Evolutionary conservation across 495 filamentous ascomycete species (phyloP).

Genomic region (Cercophora newfieldiana): DNA sequence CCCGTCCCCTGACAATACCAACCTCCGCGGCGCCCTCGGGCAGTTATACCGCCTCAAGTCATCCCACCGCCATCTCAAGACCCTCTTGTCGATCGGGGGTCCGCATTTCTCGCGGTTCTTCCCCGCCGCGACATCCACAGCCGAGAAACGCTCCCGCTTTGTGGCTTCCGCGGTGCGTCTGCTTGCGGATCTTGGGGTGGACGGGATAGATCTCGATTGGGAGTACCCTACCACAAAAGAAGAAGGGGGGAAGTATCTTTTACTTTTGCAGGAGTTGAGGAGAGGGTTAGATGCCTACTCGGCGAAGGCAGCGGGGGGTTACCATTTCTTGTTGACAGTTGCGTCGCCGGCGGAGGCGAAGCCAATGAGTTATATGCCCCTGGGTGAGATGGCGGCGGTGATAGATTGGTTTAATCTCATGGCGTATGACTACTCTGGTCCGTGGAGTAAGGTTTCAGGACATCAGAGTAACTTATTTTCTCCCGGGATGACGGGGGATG

Average conservation of each 20-base stretch:
- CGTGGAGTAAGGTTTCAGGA: constrained; percentile 64
- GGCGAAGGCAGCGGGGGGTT: constrained; percentile 43
- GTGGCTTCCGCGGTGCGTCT: constrained; percentile 64
- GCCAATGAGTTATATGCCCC: constrained; percentile 67
- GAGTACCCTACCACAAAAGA: constrained; percentile 56
- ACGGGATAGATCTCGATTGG: constrained; percentile 52
- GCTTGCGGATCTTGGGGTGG: constrained; percentile 60
- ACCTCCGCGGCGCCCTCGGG: constrained; percentile 81
- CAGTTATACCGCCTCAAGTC: constrained; percentile 88
- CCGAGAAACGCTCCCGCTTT: constrained; percentile 58
- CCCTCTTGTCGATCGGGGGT: constrained; percentile 84
- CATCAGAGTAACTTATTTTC: constrained; percentile 77
- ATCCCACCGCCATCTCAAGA: constrained; percentile 79
- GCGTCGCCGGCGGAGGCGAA: constrained; percentile 60
- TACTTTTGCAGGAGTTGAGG: constrained; percentile 66
- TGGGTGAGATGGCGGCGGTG: constrained; percentile 63
- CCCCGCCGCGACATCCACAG: constrained; percentile 61
- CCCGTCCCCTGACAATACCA: no score
- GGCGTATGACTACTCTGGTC: constrained; percentile 71
- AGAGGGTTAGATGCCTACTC: constrained; percentile 65
- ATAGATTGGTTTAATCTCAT: constrained; percentile 90
- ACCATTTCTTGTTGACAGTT: constrained; percentile 74
- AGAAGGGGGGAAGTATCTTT: constrained; percentile 71
- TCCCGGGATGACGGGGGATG: constrained; percentile 38
- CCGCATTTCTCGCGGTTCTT: constrained; percentile 88